Conservation (phyloP, 2,329 filamentous ascomycete genomes). For the Sarocladium brachiariae region DNA sequence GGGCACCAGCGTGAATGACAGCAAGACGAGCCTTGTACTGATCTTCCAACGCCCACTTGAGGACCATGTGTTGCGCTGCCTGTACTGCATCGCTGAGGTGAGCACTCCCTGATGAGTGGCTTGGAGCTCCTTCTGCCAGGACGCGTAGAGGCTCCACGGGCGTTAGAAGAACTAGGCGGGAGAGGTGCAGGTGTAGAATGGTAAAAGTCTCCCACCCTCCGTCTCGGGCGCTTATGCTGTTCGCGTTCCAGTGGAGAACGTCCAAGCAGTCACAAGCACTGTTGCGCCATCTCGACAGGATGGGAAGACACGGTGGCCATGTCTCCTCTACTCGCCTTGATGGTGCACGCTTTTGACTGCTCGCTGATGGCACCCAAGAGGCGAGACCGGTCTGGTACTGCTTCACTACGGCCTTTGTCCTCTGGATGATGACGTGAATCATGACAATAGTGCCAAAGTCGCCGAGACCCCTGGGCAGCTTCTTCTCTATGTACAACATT, state of each 20-base stretch:
- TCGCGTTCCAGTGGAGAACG: constrained; percentile 49
- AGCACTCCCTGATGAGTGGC: not conserved
- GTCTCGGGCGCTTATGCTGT: constrained; percentile 37
- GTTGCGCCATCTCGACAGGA: constrained; percentile 29
- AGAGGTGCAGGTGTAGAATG: constrained; percentile 45
- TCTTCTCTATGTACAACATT: constrained; percentile 28
- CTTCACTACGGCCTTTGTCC: constrained; percentile 23
- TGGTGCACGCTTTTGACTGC: constrained; percentile 6
- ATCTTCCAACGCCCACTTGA: constrained; percentile 22
- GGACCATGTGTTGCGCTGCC: constrained; percentile 14
- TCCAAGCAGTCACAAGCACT: constrained; percentile 39
- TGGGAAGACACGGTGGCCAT: constrained; percentile 11
- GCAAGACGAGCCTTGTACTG: constrained; percentile 36
- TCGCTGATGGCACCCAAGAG: constrained; percentile 18
- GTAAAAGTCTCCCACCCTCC: constrained; percentile 44
- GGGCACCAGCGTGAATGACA: constrained; percentile 34
- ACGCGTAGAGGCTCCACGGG: constrained; percentile 20
- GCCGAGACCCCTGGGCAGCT: constrained; percentile 21
- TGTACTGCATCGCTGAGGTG: not conserved
- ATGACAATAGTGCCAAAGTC: constrained; percentile 28
- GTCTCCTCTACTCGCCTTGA: constrained; percentile 8
- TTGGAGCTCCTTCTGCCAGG: not conserved
- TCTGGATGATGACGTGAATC: constrained; percentile 27
- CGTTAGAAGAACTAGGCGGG: constrained; percentile 42
- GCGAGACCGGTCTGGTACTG: constrained; percentile 22